Evolutionary conservation across 1,284 basidiomycete genomes (phyloP).

Genomic region (Trichosporon ovoides): DNA sequence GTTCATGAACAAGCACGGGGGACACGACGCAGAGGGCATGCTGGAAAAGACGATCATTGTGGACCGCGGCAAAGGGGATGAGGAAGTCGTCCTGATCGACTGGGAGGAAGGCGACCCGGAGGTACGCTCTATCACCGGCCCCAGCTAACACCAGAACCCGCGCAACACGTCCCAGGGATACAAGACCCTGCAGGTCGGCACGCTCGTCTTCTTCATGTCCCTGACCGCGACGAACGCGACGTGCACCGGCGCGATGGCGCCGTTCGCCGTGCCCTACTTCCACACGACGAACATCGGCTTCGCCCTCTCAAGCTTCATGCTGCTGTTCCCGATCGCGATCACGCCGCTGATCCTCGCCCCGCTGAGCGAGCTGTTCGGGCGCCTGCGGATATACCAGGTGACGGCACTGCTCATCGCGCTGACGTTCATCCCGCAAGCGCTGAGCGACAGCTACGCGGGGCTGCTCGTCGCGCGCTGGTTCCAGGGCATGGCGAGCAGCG

Average conservation of each 20-base stretch:
- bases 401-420: conserved; percentile 33
- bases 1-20: background rate
- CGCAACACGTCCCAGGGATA: conserved; percentile 32
- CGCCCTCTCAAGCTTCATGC: conserved; percentile 25
- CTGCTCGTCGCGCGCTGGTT: conserved; percentile 43
- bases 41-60: conserved; percentile 9
- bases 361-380: conserved; percentile 39
- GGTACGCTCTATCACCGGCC: conserved; percentile 23
- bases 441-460: conserved; percentile 34
- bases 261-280: conserved; percentile 32
- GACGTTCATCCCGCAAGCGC: conserved; percentile 44
- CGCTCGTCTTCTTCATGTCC: conserved; percentile 27
- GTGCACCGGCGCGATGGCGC: conserved; percentile 26
- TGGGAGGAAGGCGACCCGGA: conserved; percentile 36
- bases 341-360: conserved; percentile 45
- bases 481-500: conserved; percentile 36
- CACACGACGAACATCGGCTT: conserved; percentile 26
- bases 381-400: conserved; percentile 40
- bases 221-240: conserved; percentile 31
- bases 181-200: conserved; percentile 29
- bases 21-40: conserved; percentile 11
- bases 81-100: conserved; percentile 37
- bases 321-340: conserved; percentile 34
- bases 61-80: conserved; percentile 20
- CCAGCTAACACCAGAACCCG: conserved; percentile 31